phyloP scores from a whole-genome alignment of 1,284 basidiomycete species.

The Kalmanozyma brasiliensis region DNA sequence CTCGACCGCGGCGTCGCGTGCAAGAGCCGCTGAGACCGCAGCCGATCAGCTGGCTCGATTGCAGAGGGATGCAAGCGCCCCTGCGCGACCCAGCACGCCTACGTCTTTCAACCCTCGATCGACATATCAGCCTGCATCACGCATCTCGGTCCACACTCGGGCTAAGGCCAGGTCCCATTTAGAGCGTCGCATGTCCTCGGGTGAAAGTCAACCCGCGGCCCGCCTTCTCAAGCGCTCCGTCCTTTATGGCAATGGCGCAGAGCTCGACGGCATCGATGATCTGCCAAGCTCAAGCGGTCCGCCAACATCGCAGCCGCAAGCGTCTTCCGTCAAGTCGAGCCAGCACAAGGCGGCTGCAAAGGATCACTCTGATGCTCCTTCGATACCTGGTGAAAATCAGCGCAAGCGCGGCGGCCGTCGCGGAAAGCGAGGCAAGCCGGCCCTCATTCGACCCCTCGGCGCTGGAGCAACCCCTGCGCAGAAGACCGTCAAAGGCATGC shows the following conservation, averaged over 20 bases:
- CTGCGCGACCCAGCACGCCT: constrained; percentile 46
- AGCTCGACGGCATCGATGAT: constrained; percentile 90
- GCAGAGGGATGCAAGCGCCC: constrained; percentile 25
- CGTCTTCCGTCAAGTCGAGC: constrained; percentile 68
- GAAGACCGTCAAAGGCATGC: constrained; percentile 77
- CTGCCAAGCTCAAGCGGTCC: constrained; percentile 76
- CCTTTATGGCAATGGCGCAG: constrained; percentile 89
- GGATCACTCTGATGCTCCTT: neutral
- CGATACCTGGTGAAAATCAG: constrained; percentile 3
- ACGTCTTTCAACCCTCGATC: constrained; percentile 15
- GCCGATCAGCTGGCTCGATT: constrained; percentile 33
- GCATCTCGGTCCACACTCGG: constrained; percentile 33
- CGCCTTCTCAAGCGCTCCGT: constrained; percentile 80
- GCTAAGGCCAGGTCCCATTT: constrained; percentile 15
- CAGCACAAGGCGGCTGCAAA: constrained; percentile 68
- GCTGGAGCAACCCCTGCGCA: constrained; percentile 29
- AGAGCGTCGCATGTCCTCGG: constrained; percentile 19
- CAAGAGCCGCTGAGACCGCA: constrained; percentile 52
- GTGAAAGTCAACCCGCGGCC: constrained; percentile 61
- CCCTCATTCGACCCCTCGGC: constrained; percentile 54
- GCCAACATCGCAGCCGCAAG: constrained; percentile 12
- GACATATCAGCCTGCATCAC: constrained; percentile 17
- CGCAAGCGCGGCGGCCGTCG: constrained; percentile 65
- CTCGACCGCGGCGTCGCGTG: constrained; percentile 51
- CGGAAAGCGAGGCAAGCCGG: constrained; percentile 67